Conservation (phyloP, 768 basidiomycete genomes). For the Agrocybe pediades region DNA sequence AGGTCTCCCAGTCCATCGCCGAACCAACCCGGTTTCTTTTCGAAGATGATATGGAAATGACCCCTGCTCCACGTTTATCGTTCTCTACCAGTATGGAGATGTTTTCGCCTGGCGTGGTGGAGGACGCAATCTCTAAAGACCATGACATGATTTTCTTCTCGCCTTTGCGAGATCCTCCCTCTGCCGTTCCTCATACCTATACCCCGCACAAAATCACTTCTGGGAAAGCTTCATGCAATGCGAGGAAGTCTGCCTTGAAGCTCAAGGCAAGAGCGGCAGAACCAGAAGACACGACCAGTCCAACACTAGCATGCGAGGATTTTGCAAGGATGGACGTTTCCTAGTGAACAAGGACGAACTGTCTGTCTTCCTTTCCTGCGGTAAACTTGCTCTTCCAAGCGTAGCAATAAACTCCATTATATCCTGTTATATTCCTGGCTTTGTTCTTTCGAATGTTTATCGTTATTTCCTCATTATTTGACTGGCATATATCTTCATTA, state of each 20-base stretch:
- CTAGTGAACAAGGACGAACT: too few species aligned
- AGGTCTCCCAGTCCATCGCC: slow-evolving; percentile 8
- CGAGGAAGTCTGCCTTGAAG: too few species aligned
- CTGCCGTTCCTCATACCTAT: too few species aligned
- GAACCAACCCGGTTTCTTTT: slow-evolving; percentile 10
- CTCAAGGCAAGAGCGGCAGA: not conserved
- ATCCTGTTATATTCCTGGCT: too few species aligned
- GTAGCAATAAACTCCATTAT: too few species aligned
- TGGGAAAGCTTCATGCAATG: too few species aligned
- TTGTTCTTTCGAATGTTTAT: too few species aligned
- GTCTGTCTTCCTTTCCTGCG: too few species aligned
- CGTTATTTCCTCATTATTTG: too few species aligned
- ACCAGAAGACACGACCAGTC: not conserved
- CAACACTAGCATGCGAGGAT: not conserved
- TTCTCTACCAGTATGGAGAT: not conserved
- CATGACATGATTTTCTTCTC: not conserved
- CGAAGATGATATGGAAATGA: slow-evolving; percentile 1
- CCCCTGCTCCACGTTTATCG: slow-evolving; percentile 1
- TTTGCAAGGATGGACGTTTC: not conserved
- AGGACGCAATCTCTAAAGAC: not conserved
- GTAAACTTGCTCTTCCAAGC: too few species aligned
- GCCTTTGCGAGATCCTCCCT: not conserved
- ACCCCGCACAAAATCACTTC: too few species aligned
- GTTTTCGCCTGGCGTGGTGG: not conserved
- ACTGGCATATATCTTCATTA: too few species aligned